Base-by-base conservation (phyloP, 2,329 filamentous ascomycete genomes). In the Lachnellula subtilissima region DNA sequence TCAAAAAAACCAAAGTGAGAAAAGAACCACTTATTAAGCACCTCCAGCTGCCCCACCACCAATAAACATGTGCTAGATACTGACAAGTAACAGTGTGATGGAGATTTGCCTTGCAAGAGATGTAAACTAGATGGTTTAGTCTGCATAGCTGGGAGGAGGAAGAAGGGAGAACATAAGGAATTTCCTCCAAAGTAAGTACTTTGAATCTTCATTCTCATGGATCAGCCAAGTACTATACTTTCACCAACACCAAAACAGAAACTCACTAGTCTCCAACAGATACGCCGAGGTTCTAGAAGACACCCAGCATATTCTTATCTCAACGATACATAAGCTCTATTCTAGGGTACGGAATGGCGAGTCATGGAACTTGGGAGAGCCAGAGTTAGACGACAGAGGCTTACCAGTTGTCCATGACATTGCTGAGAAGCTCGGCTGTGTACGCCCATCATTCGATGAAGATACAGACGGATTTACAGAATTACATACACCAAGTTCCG, bases 1-100 rank as follows among this genome's bases (percentile, higher is more conserved):
- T 84, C 80, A 85, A 85, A 75, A 85, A 85, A 75, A 85, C 82
- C 55, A 85, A 85, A 80, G 81, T 82, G 51, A 50, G 22, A 22
- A 42, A 32, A 6, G n/a, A n/a, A 51, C 4, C 35, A 11, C 39
- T 50, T 17, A 39, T 50, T 17, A 39, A 5, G 9, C 17, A 36
- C 37, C 37, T 17, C 37, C 8, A 8, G 14, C 37, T 15, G n/a
- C 37, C 37, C 37, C 37, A 39, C 37, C 37, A 14, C 36, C 6
- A 15, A 2, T 40, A 8, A 39, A 40, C 14, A 40, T 40, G 14
- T n/a, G 5, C 15, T 28, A 42, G 28, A 36, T 32, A 1, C 22
- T 32, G 19, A 28, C 8, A 11, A 51, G 40, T 19, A 37, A 37
- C 14, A 84, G 81, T 85, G 82, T 64, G 82, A 85, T 59, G 82